phyloP scores from a whole-genome alignment of 768 basidiomycete species.

The Dioszegia hungarica region DNA sequence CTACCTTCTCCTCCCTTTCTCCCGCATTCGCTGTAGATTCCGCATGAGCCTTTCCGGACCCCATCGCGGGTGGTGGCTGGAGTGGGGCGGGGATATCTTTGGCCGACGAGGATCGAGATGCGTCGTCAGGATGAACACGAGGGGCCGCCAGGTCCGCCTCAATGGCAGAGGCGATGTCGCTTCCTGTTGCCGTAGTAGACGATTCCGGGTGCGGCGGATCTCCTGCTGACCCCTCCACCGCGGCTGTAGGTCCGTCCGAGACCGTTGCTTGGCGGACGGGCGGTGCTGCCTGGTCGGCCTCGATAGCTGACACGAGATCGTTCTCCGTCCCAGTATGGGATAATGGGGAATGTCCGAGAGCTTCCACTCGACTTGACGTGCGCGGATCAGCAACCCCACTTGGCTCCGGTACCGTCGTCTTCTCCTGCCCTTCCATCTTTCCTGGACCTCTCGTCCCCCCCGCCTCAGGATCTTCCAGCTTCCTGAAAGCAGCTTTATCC shows the following conservation, averaged over 20 bases:
- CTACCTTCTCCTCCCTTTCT: too few relatives aligned
- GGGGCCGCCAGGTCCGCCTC: not conserved
- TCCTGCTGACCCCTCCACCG: too few relatives aligned
- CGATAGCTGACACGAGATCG: not conserved
- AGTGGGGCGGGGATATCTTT: too few relatives aligned
- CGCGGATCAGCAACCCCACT: too few relatives aligned
- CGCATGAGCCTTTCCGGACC: too few relatives aligned
- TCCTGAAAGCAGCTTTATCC: not conserved
- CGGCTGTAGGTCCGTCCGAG: too few relatives aligned
- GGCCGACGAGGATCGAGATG: too few relatives aligned
- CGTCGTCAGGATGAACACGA: not conserved
- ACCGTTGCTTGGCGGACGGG: not conserved
- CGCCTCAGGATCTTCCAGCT: not conserved
- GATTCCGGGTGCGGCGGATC: too few relatives aligned
- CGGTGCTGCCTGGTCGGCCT: not conserved
- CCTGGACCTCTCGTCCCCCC: too few relatives aligned
- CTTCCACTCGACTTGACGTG: slow-evolving; percentile 1
- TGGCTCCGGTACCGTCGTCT: too few relatives aligned
- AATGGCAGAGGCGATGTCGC: not conserved
- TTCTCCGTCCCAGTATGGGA: not conserved
- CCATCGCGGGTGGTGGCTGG: too few relatives aligned
- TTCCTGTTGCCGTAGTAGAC: not conserved
- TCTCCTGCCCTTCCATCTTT: not conserved
- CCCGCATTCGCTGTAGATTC: too few relatives aligned
- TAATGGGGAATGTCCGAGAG: not conserved